Base-by-base conservation (phyloP, 805 yeast genomes). In the Yarrowia sp. region DNA sequence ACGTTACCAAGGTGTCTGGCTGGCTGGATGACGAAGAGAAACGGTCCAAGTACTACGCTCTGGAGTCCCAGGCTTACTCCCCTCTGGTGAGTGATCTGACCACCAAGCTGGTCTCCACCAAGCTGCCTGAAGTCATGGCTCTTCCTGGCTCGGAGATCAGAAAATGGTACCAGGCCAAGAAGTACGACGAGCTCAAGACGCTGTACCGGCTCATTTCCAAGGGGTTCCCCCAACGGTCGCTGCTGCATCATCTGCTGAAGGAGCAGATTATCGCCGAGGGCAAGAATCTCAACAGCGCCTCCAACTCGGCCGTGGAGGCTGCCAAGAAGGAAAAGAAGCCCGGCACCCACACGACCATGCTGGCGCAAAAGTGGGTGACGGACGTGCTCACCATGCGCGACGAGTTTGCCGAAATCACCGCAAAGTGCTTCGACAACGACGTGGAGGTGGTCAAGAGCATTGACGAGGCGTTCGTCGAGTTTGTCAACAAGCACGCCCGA, bases 291-390 rank as follows among this genome's bases (percentile, higher is more conserved):
- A 78, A 75, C 69, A 58, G 64, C 14, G 74, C 24, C 30, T 74
- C 76, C 2, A 34, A 56, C 4, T 72, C 70, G 39, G 65, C 69
- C 19, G 71, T 73, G 10, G 66, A 47, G 47, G 68, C 64, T 13
- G 69, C 71, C 6, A 65, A 69, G 15, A 50, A 50, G 56, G 68
- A 66, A 12, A 49, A 53, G 34, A 49, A 64, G 49, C 64, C 70
- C 47, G 56, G 73, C 8, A 33, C 42, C 17, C 33, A 42, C 58
- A 77, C 83, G 68, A 76, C 87, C 9, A 78, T 80, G 63, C 84
- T 83, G 71, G 95, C 96, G 0, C 81, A 85, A 2, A 80, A 81
- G 66, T 92, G 96, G 94, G 83, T 90, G 10, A 84, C 84, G 52
- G 80, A 83, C 36, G 81, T 90, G 3, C 74, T 90, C 12, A 76